phyloP scores from a whole-genome alignment of 306 rosid genomes.

The Glycine soja region DNA sequence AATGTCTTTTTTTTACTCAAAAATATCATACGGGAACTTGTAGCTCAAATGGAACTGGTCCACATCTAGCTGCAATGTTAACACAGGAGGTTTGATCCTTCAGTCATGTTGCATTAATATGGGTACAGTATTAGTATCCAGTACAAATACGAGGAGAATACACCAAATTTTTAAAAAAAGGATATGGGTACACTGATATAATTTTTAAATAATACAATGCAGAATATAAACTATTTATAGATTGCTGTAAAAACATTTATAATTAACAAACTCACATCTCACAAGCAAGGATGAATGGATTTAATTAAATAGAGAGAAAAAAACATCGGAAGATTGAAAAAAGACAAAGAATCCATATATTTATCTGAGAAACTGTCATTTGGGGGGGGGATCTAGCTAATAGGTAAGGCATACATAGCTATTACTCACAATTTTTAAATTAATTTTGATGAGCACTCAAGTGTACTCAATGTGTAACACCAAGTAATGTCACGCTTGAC shows the following conservation, averaged over 20 bases:
- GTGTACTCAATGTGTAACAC: too few species aligned
- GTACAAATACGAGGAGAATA: too few species aligned
- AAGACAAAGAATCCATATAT: not conserved
- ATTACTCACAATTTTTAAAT: too few species aligned
- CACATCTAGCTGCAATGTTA: conserved; percentile 3
- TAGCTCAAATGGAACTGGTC: not conserved
- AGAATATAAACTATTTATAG: not conserved
- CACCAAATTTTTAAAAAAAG: too few species aligned
- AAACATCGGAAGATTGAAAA: not conserved
- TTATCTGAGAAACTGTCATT: not conserved
- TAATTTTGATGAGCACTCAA: not conserved
- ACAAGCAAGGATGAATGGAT: not conserved
- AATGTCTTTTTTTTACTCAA: not conserved
- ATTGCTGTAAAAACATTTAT: not conserved
- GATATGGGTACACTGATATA: too few species aligned
- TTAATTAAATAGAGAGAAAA: too few species aligned
- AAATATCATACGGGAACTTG: not conserved
- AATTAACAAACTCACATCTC: not conserved
- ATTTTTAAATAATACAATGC: not conserved
- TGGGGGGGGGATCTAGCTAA: too few species aligned
- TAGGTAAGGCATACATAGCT: too few species aligned
- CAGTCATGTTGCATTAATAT: not conserved
- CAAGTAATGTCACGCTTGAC: too few species aligned
- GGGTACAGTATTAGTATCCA: too few species aligned
- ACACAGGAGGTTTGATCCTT: not conserved